Evolutionary conservation across 306 rosid genomes (phyloP).

Genomic region (Begonia fuchsioides): DNA sequence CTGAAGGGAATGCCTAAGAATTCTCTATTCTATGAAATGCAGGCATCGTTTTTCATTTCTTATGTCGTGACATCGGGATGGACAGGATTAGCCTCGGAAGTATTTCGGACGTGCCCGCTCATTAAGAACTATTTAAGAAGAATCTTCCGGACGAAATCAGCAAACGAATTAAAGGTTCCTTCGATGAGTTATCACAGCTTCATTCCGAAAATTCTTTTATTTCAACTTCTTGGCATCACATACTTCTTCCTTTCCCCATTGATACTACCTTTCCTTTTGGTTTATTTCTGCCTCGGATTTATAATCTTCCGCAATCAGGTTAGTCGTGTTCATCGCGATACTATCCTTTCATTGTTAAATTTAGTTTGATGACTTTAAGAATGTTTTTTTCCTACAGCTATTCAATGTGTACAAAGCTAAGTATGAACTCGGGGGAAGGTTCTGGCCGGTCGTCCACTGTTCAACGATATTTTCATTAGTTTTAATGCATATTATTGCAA

Average conservation of each 20-base stretch:
- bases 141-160: conserved; percentile 16
- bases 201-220: conserved; percentile 54
- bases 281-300: conserved; percentile 56
- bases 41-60: conserved; percentile 78
- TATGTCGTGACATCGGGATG: conserved; percentile 50
- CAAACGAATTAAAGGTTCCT: conserved; percentile 39
- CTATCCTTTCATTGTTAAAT: no score
- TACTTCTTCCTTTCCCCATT: conserved; percentile 63
- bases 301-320: conserved; percentile 72
- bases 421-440: conserved; percentile 55
- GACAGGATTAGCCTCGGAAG: conserved; percentile 56
- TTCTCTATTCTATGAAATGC: not conserved
- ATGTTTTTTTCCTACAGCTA: conserved; percentile 28
- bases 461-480: conserved; percentile 60
- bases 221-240: conserved; percentile 44
- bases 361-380: not conserved
- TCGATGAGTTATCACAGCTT: conserved; percentile 45
- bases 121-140: conserved; percentile 20
- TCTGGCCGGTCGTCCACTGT: conserved; percentile 61
- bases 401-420: conserved; percentile 55
- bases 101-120: conserved; percentile 35
- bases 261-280: conserved; percentile 65
- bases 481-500: conserved; percentile 70
- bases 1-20: no score
- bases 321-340: conserved; percentile 7